Conservation (phyloP, 164 flowering plant genomes). For the Piper betle region DNA sequence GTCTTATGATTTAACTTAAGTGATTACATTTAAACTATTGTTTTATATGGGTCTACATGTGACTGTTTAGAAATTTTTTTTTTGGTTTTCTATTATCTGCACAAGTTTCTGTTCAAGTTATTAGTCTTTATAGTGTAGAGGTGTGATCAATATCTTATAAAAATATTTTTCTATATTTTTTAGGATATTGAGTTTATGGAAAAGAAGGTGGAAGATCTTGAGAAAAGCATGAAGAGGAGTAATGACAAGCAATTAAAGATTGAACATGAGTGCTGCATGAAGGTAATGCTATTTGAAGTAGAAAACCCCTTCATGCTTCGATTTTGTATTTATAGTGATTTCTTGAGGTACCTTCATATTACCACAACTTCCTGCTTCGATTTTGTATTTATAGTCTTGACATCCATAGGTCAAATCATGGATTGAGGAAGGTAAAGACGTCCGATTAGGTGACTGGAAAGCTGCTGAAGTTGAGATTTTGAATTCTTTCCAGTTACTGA, state of each 20-base stretch:
- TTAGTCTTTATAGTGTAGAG: too few species aligned
- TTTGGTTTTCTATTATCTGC: too few species aligned
- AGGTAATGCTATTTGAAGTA: constrained; percentile 26
- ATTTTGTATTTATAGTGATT: too few species aligned
- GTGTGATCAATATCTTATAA: background rate
- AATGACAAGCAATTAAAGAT: constrained; percentile 92
- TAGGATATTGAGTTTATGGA: constrained; percentile 92
- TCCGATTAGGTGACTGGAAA: constrained; percentile 95
- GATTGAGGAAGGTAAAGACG: constrained; percentile 79
- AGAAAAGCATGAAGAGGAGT: constrained; percentile 98
- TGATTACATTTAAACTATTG: too few species aligned
- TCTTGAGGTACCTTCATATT: background rate
- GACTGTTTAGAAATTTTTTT: too few species aligned
- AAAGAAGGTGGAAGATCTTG: constrained; percentile 78
- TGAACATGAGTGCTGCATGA: constrained; percentile 70
- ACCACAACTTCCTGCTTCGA: too few species aligned
- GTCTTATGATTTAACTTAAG: too few species aligned
- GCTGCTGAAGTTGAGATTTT: constrained; percentile 86
- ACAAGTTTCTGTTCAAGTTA: too few species aligned
- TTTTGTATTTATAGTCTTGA: background rate
- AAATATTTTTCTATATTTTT: background rate
- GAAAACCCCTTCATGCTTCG: too few species aligned
- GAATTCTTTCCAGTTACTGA: constrained; percentile 87
- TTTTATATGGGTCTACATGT: too few species aligned
- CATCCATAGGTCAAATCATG: constrained; percentile 53